Evolutionary conservation across 768 basidiomycete genomes (phyloP).

Genomic region (Calvatia gigantea): DNA sequence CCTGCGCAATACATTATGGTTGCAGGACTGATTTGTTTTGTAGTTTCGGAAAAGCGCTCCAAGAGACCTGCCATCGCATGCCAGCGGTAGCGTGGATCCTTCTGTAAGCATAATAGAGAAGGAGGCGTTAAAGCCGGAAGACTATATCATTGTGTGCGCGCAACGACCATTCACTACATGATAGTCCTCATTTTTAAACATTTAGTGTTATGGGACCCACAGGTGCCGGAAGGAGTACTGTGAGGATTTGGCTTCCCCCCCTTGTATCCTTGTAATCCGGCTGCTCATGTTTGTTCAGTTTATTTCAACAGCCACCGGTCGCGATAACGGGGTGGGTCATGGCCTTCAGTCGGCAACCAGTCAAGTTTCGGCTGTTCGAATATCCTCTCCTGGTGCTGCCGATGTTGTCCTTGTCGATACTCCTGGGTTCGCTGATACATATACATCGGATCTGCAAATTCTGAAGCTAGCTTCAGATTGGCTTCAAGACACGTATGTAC

Average conservation of each 20-base stretch:
- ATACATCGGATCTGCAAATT: slow-evolving; percentile 19
- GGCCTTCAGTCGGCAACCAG: slow-evolving; percentile 21
- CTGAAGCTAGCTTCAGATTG: slow-evolving; percentile 22
- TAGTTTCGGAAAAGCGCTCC: not conserved
- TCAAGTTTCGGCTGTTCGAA: slow-evolving; percentile 16
- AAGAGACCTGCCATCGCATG: not conserved
- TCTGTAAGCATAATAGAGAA: not conserved
- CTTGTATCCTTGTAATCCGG: not conserved
- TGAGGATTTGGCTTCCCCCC: slow-evolving; percentile 14
- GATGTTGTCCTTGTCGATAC: slow-evolving; percentile 23
- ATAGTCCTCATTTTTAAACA: not conserved
- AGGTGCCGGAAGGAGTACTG: slow-evolving; percentile 28
- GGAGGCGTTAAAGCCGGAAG: not conserved
- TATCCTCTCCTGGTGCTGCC: not conserved
- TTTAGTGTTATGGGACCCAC: slow-evolving; percentile 27
- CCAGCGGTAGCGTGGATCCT: not conserved
- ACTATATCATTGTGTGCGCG: slow-evolving; percentile 22
- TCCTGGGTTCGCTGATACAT: slow-evolving; percentile 24
- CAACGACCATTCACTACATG: not conserved
- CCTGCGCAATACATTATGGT: no score
- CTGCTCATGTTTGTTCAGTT: not conserved
- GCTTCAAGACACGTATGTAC: slow-evolving; percentile 22
- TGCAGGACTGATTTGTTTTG: not conserved
- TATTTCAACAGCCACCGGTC: slow-evolving; percentile 15
- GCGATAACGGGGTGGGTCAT: slow-evolving; percentile 21